A percentile compares a stretch with the other conserved stretches of the same genome.
Conservation (phyloP, 2,329 filamentous ascomycete species). For the Cercospora citrullina region DNA sequence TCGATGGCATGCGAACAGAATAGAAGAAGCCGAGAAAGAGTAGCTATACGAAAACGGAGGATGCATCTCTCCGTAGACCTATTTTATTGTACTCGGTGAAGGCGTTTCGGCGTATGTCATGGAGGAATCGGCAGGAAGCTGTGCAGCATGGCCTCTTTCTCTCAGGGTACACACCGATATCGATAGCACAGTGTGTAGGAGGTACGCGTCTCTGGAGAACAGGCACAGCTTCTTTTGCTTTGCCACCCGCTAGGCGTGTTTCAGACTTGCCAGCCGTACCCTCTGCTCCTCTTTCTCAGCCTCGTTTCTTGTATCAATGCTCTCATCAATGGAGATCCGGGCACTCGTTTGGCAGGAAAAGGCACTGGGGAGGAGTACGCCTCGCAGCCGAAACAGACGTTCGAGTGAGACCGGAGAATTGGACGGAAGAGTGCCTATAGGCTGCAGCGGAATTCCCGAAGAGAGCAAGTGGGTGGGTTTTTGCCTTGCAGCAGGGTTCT, state of each 20-base stretch:
- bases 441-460: constrained; percentile 2
- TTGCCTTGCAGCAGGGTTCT: background rate
- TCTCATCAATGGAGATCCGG: background rate
- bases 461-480: constrained; percentile 1
- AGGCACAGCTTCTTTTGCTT: background rate
- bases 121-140: background rate
- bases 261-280: background rate
- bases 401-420: constrained; percentile 5
- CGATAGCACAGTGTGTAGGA: background rate
- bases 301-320: background rate
- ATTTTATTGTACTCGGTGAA: background rate
- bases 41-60: background rate
- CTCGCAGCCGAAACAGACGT: background rate
- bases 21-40: background rate
- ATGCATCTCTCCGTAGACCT: background rate
- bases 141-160: background rate
- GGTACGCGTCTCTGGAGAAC: background rate
- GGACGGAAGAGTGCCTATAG: background rate
- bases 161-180: background rate
- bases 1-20: background rate
- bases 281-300: background rate
- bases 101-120: background rate
- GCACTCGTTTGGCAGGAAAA: background rate
- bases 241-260: background rate
- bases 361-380: background rate